phyloP scores from a whole-genome alignment of 495 filamentous ascomycete genomes.

The Alectoria sarmentosa region DNA sequence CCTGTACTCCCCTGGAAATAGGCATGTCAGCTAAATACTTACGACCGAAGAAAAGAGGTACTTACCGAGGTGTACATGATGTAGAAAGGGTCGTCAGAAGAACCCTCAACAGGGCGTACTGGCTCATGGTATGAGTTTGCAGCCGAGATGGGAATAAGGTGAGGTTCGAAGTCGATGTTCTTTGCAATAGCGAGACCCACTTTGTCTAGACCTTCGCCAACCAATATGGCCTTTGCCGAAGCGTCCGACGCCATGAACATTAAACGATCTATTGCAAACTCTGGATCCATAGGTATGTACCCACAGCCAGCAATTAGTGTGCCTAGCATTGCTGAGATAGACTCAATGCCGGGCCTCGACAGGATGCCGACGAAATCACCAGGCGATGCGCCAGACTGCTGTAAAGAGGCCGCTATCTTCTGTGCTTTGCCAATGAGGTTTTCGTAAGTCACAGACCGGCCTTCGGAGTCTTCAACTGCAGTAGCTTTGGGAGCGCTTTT shows the following conservation, averaged over 20 bases:
- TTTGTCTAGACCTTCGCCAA: conserved; percentile 18
- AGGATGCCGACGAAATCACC: conserved; percentile 57
- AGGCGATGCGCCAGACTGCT: conserved; percentile 35
- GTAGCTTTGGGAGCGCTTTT: conserved; percentile 14
- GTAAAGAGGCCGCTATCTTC: conserved; percentile 52
- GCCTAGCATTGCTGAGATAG: conserved; percentile 66
- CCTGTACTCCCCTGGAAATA: conserved; percentile 29
- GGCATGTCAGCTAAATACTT: conserved; percentile 4
- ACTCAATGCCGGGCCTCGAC: conserved; percentile 60
- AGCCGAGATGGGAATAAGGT: conserved; percentile 13
- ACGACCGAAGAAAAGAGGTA: not conserved
- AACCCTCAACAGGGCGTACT: conserved; percentile 1
- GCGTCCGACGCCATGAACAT: conserved; percentile 26
- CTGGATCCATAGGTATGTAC: conserved; percentile 63
- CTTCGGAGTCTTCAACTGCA: conserved; percentile 24
- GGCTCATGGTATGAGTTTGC: conserved; percentile 11
- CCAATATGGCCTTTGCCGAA: conserved; percentile 18
- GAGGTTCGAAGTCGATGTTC: conserved; percentile 16
- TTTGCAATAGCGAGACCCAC: conserved; percentile 5
- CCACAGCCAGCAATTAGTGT: conserved; percentile 65
- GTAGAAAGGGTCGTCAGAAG: conserved; percentile 27
- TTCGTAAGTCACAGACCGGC: conserved; percentile 48
- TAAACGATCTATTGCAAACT: conserved; percentile 28
- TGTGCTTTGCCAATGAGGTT: conserved; percentile 58
- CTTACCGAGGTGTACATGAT: conserved; percentile 30